Conservation (phyloP, 768 basidiomycete species). For the Rhodotorula babjevae region DNA sequence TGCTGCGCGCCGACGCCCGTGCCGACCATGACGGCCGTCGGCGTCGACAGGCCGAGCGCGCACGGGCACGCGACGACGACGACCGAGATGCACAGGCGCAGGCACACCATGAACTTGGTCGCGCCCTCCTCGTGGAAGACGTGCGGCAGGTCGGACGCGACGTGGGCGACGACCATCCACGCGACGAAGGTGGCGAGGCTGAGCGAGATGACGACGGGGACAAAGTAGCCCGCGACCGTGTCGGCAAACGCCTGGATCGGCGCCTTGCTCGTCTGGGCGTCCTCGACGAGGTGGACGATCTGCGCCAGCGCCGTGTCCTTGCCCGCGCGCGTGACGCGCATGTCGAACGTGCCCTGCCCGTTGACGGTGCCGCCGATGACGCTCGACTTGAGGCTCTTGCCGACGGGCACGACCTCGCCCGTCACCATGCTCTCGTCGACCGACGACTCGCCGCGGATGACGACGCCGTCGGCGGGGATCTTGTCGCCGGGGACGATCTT, state of each 20-base stretch:
- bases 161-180: constrained; percentile 71
- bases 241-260: constrained; percentile 98
- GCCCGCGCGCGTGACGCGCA: constrained; percentile 90
- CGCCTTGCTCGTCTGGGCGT: constrained; percentile 95
- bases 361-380: constrained; percentile 98
- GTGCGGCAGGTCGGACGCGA: constrained; percentile 63
- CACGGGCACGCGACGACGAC: constrained; percentile 98
- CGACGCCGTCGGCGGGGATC: constrained; percentile 89
- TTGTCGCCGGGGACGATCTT: constrained; percentile 96
- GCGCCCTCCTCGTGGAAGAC: constrained; percentile 82
- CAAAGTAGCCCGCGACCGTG: constrained; percentile 87
- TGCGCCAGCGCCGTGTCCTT: constrained; percentile 93
- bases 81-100: constrained; percentile 96
- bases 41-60: constrained; percentile 89
- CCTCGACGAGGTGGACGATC: constrained; percentile 93
- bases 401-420: constrained; percentile 82
- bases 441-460: constrained; percentile 75
- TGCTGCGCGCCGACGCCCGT: constrained; percentile 95
- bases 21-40: constrained; percentile 98
- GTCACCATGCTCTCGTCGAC: constrained; percentile 96
- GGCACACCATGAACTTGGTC: constrained; percentile 76
- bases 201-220: constrained; percentile 81
- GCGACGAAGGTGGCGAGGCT: constrained; percentile 70
- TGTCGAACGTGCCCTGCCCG: constrained; percentile 92
- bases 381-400: constrained; percentile 73